phyloP scores from a whole-genome alignment of 73 alveolate species.

The Urostyla sp. region DNA sequence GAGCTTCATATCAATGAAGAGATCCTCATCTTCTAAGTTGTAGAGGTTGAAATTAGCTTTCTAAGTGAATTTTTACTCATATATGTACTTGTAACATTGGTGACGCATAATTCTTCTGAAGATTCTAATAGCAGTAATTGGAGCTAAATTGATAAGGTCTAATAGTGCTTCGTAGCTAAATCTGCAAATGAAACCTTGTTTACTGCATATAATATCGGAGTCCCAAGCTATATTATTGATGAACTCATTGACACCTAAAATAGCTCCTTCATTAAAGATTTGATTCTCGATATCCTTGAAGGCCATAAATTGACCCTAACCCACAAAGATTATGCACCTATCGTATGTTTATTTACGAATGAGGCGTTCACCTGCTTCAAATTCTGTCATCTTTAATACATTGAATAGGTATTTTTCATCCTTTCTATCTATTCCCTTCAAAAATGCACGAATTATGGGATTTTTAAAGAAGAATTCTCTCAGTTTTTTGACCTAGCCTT shows the following conservation, averaged over 20 bases:
- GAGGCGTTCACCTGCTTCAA: conserved; percentile 49
- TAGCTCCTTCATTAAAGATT: conserved; percentile 48
- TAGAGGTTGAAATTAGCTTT: not conserved
- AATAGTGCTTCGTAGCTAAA: conserved; percentile 19
- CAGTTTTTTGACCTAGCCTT: conserved; percentile 29
- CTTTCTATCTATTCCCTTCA: conserved; percentile 47
- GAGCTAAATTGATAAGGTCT: conserved; percentile 10
- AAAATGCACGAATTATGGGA: conserved; percentile 35
- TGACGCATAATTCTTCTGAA: conserved; percentile 39
- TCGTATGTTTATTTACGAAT: conserved; percentile 32
- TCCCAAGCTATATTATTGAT: conserved; percentile 31
- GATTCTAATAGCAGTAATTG: conserved; percentile 47
- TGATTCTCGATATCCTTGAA: conserved; percentile 34
- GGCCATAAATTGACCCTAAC: conserved; percentile 43
- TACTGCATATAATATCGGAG: conserved; percentile 39
- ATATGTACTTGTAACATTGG: conserved; percentile 39
- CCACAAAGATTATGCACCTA: conserved; percentile 26
- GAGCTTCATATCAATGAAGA: conserved; percentile 55
- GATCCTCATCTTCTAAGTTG: conserved; percentile 44
- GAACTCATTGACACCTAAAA: conserved; percentile 35
- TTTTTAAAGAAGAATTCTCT: conserved; percentile 54
- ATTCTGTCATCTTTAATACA: conserved; percentile 27
- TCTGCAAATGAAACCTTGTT: conserved; percentile 31
- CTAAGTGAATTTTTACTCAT: conserved; percentile 22
- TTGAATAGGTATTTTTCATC: conserved; percentile 31